phyloP scores from a whole-genome alignment of 2,329 filamentous ascomycete species.

The Pseudomassariella vexata region DNA sequence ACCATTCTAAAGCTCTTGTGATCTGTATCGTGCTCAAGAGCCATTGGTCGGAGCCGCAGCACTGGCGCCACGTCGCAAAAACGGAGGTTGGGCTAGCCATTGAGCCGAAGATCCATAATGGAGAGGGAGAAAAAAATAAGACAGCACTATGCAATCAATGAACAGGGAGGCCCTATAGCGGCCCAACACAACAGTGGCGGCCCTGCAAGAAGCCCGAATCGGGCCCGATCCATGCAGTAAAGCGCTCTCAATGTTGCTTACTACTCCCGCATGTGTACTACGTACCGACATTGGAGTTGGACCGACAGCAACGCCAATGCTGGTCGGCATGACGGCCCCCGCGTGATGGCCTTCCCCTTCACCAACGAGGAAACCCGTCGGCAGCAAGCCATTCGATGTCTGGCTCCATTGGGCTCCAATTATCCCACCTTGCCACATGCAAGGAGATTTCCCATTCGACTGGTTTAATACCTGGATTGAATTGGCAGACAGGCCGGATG shows the following conservation, averaged over 20 bases:
- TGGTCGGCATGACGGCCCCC: no score
- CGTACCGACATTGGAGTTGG: neutral
- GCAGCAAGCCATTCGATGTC: no score
- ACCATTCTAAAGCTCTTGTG: constrained; percentile 6
- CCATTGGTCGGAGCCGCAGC: constrained; percentile 7
- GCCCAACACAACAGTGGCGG: constrained; percentile 15
- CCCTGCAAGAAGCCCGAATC: constrained; percentile 13
- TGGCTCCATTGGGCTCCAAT: no score
- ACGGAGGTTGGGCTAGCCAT: constrained; percentile 7
- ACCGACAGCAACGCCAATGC: no score
- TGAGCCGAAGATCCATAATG: constrained; percentile 3
- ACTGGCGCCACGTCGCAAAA: constrained; percentile 12
- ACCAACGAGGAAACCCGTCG: no score
- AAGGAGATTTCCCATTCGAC: no score
- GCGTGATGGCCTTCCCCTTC: no score
- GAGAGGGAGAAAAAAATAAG: constrained; percentile 2
- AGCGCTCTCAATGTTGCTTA: constrained; percentile 7
- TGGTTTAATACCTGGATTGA: no score
- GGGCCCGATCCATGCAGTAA: constrained; percentile 15
- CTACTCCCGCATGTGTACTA: no score
- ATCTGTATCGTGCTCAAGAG: constrained; percentile 9
- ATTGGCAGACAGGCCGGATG: no score
- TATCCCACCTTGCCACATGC: no score
- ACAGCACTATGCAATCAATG: constrained; percentile 6
- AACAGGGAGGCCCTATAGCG: constrained; percentile 14